Evolutionary conservation across 2,329 filamentous ascomycete species (phyloP).

Genomic region (Colletotrichum sp.): DNA sequence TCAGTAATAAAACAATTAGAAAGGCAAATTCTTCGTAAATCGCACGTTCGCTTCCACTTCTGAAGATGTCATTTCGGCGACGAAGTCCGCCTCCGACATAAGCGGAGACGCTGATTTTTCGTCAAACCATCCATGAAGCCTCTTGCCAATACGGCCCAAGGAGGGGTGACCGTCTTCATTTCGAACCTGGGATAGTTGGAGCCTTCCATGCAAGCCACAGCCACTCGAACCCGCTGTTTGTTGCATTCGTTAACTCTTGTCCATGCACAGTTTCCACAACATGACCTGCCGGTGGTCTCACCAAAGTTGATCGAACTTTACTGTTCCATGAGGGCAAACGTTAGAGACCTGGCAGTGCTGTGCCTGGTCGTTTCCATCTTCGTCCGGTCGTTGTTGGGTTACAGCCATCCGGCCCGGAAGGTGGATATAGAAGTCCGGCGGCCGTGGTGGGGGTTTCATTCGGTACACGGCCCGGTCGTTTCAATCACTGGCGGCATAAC

Average conservation of each 20-base stretch:
- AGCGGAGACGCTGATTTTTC: background rate
- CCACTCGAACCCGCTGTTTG: background rate
- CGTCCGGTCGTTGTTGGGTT: background rate
- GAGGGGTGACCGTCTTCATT: background rate
- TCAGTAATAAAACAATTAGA: background rate
- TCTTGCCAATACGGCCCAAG: background rate
- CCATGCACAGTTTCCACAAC: background rate
- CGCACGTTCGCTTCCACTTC: background rate
- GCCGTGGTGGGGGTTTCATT: background rate
- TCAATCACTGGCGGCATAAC: background rate
- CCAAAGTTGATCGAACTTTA: background rate
- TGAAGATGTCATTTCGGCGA: background rate
- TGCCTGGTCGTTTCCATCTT: background rate
- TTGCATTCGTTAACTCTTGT: background rate
- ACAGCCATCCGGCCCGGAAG: background rate
- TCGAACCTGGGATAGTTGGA: background rate
- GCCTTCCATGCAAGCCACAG: background rate
- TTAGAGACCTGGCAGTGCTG: background rate
- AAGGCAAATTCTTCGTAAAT: background rate
- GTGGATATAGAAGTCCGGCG: background rate
- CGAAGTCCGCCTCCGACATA: background rate
- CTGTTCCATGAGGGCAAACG: background rate
- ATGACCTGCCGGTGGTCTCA: background rate
- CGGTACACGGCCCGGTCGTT: background rate
- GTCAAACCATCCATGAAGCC: background rate